Evolutionary conservation across 2,329 filamentous ascomycete species (phyloP), one percentile per base, ranked within the genome.

Genomic region (Alternaria gansuensis): DNA sequence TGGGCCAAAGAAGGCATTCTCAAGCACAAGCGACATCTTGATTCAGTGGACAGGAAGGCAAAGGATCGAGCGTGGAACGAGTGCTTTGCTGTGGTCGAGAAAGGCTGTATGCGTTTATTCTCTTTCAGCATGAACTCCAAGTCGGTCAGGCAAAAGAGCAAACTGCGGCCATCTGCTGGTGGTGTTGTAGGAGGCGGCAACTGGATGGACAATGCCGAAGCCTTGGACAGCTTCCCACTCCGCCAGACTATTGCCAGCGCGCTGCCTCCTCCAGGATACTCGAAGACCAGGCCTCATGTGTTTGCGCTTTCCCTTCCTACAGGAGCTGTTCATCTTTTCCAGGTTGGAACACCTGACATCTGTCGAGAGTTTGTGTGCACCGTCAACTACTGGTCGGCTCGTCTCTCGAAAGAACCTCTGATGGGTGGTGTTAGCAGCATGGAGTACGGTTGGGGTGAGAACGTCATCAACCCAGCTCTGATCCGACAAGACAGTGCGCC

Each of bases 1-100:
- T 99, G 95, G 95, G 90, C 96, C 28, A 99, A 99, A 79, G 95
- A 99, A 78, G 95, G 95, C 62, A 92, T 96, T 68, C 83, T 98
- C 21, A 94, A 94, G 67, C 94, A 99, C 81, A 98, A 98, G 78
- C 94, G 97, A 76, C 94, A 98, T 72, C 84, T 98, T 3, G 94
- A 98, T 75, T 88, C 91, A 4, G 84, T 92, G 34, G 93, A 96
- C 66, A 97, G 95, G 81, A 91, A 92, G 76, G 90, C 93, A 62
- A 97, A 94, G 79, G 94, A 98, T 70, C 87, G 95, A 37, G 94
- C 93, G 69, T 99, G 95, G 95, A 89, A 84, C 58, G 93, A 98
- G 72, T 93, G 93, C 55, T 99, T 99, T 80, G 94, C 93, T 34
- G 95, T 99, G 24, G 90, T 98, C 53, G 93, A 97, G 73, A 96